These are phyloP conservation scores for Nicotiana tomentosiformis DNA, from an alignment of 257 asterid species.

Conservation along the genomic window DNA sequence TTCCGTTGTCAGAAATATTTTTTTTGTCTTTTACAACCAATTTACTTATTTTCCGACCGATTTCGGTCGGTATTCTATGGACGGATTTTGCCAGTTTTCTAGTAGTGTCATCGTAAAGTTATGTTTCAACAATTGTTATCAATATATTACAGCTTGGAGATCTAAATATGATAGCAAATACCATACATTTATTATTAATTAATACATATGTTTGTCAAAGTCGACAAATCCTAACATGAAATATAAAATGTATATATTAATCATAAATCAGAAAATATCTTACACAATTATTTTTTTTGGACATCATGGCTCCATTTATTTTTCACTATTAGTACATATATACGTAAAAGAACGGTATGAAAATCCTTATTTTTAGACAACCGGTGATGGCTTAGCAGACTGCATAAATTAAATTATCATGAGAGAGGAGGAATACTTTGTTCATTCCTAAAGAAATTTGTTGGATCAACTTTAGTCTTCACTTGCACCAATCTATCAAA, in stretches of 20 bases:
- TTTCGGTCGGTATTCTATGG: no score
- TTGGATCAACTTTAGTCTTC: background rate
- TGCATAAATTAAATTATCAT: background rate
- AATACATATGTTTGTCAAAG: background rate
- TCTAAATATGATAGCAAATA: no score
- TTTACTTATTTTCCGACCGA: no score
- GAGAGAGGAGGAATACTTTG: background rate
- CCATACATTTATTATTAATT: no score
- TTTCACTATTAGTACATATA: background rate
- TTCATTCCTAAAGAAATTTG: slow-evolving; percentile 6
- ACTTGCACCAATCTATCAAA: background rate
- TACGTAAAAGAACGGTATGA: background rate
- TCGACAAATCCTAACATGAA: background rate
- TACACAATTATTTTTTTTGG: background rate
- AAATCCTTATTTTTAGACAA: background rate
- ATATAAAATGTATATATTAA: no score
- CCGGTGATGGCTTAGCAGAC: background rate
- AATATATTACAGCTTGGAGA: no score
- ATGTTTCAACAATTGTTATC: no score
- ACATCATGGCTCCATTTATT: background rate
- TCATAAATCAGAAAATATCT: no score
- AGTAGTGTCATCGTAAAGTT: no score
- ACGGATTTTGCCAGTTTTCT: no score
- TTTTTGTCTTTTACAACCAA: no score
- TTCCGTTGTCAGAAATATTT: no score